These are phyloP conservation scores for Thermochaetoides thermophila DNA, from an alignment of 495 filamentous ascomycete genomes.

Conservation along the genomic window DNA sequence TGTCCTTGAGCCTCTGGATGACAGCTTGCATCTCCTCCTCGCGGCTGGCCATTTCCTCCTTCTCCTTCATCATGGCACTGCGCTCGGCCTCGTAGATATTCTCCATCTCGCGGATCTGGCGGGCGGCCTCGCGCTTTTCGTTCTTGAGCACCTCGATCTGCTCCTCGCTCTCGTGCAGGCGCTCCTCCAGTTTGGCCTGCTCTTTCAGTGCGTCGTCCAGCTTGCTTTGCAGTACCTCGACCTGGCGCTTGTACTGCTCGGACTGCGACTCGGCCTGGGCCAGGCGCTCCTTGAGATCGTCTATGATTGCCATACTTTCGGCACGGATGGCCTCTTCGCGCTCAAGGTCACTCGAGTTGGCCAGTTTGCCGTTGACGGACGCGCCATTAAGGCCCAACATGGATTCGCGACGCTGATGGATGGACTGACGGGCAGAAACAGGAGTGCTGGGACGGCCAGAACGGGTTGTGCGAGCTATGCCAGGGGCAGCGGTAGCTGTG, in stretches of 20 bases:
- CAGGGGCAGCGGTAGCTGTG: conserved; percentile 13
- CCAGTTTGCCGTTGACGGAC: conserved; percentile 32
- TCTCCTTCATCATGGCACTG: conserved; percentile 74
- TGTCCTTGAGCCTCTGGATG: conserved; percentile 82
- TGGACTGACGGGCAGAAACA: conserved; percentile 53
- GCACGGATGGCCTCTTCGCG: conserved; percentile 40
- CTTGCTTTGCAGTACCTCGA: conserved; percentile 68
- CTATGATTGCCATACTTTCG: conserved; percentile 63
- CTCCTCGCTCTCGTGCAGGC: conserved; percentile 66
- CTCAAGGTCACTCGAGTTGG: conserved; percentile 31
- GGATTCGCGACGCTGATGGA: conserved; percentile 44
- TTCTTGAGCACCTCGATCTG: conserved; percentile 62
- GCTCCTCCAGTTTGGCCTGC: conserved; percentile 74
- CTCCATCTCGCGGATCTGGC: conserved; percentile 78
- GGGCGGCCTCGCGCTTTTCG: conserved; percentile 62
- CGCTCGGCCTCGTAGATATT: conserved; percentile 80
- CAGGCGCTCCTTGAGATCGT: conserved; percentile 70
- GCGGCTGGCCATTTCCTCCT: conserved; percentile 66
- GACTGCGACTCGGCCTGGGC: conserved; percentile 64
- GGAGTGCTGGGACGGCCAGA: conserved; percentile 42
- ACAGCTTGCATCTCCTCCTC: conserved; percentile 82
- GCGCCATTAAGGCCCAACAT: conserved; percentile 46
- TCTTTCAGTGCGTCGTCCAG: conserved; percentile 76
- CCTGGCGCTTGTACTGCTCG: conserved; percentile 70
- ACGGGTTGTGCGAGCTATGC: conserved; percentile 29